Base-by-base conservation (phyloP, 2,329 filamentous ascomycete species). In the Sclerotinia subarctica region DNA sequence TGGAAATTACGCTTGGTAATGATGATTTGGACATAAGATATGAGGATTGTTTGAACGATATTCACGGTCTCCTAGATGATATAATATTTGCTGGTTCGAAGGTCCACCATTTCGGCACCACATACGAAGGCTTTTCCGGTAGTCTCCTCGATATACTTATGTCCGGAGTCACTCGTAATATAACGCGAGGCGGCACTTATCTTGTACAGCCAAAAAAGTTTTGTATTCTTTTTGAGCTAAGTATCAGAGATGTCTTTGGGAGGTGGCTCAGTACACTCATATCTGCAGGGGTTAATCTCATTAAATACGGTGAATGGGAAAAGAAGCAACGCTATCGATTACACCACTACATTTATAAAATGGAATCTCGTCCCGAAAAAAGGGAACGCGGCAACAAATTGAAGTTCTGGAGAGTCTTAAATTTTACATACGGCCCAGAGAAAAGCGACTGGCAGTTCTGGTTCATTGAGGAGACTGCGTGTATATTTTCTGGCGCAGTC, bases 401-500 rank as follows among this genome's bases (percentile, higher is more conserved):
- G n/a, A n/a, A 35, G 35, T 35, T 10, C 38, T 42, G 38, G 3
- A 44, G 15, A 13, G 44, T 44, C 8, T 6, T 58, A 2, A 44
- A 0, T 21, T 44, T 44, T 58, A 58, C 38, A 44, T 29, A 58
- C 19, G 56, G 56, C 1, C 17, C 56, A 11, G 26, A 7, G 7
- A 26, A 2, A 29, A 58, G n/a, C 17, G 56, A 58, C 17, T 58
- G 56, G 56, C 56, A 29, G 24, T 44, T 58, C n/a, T 58, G 56
- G 56, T 44, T 58, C 10, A 58, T 1, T 15, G 0, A 3, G 8
- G 56, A 58, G 1, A 7, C 3, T 2, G 0, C 1, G 3, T 58
- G 2, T 5, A 44, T 58, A 11, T 1, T 6, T 21, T 0, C 1
- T 0, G 38, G 15, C 8, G 2, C 0, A 1, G 2, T 58, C 10